Base-by-base conservation (phyloP, 116 monocot genomes). In the Trichopus zeylanicus region DNA sequence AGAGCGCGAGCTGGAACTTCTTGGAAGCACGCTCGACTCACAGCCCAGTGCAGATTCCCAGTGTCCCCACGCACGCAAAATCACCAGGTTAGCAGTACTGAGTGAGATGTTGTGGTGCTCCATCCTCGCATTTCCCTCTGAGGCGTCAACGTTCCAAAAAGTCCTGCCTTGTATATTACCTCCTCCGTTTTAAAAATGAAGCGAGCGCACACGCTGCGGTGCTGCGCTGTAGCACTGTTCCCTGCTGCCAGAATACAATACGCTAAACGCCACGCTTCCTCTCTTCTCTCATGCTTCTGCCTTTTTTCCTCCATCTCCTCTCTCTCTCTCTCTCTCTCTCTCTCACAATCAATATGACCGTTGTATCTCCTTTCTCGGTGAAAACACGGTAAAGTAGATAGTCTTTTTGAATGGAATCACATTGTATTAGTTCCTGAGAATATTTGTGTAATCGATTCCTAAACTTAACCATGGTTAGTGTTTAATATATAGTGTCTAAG, bases 231-330 rank as follows among this genome's bases (percentile, higher is more conserved):
- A 4, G 13, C 18, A 27, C 42, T 46, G 27, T 12, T 62, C 29
- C n/a, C 6, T 35, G 4, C 21, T 6, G 37, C 31, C 26, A 65
- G 5, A 39, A 38, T 55, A 74, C 56, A 74, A 74, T 62, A 70
- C 56, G 56, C 62, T 52, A 74, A 30, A 67, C 67, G 56, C 70
- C 79, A 70, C 59, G 29, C 70, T 21, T 12, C 42, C 18, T 23
- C 46, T 19, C 30, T 46, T 39, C 2, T 10, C 51, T n/a, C 48
- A 28, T 23, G 25, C 8, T 7, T 21, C 24, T 56, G 16, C 26
- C 15, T 12, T 29, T 19, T 13, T 16, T 23, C 20, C 26, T 26
- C 32, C 37, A 48, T 28, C 30, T 11, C 39, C 38, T 60, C 30
- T 51, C 51, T 34, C 51, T 58, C 35, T 19, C 22, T 47, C 33